Conservation (phyloP, 441 rosid species). For the Jatropha multifida region DNA sequence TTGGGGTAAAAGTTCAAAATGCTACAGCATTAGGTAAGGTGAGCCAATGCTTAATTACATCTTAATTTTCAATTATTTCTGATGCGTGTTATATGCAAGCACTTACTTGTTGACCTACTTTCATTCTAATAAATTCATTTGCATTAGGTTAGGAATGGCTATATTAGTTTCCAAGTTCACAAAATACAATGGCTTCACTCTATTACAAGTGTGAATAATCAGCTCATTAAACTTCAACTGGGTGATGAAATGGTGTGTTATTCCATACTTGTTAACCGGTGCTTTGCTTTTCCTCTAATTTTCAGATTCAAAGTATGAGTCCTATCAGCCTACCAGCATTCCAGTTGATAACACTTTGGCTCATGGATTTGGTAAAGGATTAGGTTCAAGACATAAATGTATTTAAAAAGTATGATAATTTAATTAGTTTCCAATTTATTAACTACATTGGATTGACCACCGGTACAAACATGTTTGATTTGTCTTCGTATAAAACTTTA, state of each 20-base stretch:
- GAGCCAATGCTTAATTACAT: neutral
- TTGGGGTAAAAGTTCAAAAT: slow-evolving; percentile 11
- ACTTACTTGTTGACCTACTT: neutral
- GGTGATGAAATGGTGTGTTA: neutral
- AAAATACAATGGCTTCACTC: neutral
- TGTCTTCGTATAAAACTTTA: neutral
- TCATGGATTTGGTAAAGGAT: neutral
- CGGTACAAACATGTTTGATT: neutral
- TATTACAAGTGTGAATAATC: neutral
- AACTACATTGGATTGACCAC: neutral
- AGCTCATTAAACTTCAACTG: neutral
- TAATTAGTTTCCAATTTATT: neutral
- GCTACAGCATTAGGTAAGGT: slow-evolving; percentile 11
- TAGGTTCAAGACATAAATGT: slow-evolving; percentile 6
- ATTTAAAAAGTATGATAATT: neutral
- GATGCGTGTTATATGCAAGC: neutral
- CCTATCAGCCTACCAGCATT: slow-evolving; percentile 6
- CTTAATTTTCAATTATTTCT: neutral
- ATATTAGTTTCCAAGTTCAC: neutral
- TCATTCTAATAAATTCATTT: neutral
- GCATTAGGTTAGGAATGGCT: neutral
- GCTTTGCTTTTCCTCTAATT: neutral
- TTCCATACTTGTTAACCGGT: neutral
- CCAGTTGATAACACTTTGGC: slow-evolving; percentile 1
- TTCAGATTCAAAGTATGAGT: slow-evolving; percentile 3